These are phyloP conservation scores for Volvariella surrecta DNA, from an alignment of 1,284 basidiomycete species.

Conservation along the genomic window DNA sequence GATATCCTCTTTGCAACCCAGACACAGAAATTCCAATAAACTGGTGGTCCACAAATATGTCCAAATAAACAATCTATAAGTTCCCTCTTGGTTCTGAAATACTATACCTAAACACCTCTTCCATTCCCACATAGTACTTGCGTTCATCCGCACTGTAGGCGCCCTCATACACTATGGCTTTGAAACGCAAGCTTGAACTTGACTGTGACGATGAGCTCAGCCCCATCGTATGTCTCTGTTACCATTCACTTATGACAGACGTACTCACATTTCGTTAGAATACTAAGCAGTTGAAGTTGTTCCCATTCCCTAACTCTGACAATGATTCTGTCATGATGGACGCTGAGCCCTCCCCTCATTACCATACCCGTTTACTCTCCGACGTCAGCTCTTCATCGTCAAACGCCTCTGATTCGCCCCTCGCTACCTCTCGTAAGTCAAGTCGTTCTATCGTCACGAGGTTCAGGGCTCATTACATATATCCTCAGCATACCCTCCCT, in stretches of 20 bases:
- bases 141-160: no score
- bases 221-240: slow-evolving; percentile 29
- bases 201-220: slow-evolving; percentile 46
- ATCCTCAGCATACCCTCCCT: slow-evolving; percentile 48
- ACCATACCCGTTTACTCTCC: slow-evolving; percentile 59
- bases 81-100: slow-evolving; percentile 10
- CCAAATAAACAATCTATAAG: slow-evolving; percentile 25
- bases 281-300: slow-evolving; percentile 61
- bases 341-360: slow-evolving; percentile 41
- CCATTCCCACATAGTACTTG: slow-evolving; percentile 14
- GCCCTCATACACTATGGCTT: slow-evolving; percentile 38
- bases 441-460: background rate
- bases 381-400: slow-evolving; percentile 53
- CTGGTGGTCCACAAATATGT: slow-evolving; percentile 19
- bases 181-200: slow-evolving; percentile 66
- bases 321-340: slow-evolving; percentile 65
- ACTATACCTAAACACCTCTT: slow-evolving; percentile 9
- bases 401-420: slow-evolving; percentile 31
- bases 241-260: slow-evolving; percentile 11
- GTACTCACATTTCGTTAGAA: slow-evolving; percentile 24
- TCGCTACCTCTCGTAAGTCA: slow-evolving; percentile 33
- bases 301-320: slow-evolving; percentile 62
- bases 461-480: background rate
- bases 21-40: slow-evolving; percentile 11
- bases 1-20: slow-evolving; percentile 4